These are phyloP conservation scores for Ephemerocybe angulata DNA, from an alignment of 768 basidiomycete genomes.

Conservation along the genomic window DNA sequence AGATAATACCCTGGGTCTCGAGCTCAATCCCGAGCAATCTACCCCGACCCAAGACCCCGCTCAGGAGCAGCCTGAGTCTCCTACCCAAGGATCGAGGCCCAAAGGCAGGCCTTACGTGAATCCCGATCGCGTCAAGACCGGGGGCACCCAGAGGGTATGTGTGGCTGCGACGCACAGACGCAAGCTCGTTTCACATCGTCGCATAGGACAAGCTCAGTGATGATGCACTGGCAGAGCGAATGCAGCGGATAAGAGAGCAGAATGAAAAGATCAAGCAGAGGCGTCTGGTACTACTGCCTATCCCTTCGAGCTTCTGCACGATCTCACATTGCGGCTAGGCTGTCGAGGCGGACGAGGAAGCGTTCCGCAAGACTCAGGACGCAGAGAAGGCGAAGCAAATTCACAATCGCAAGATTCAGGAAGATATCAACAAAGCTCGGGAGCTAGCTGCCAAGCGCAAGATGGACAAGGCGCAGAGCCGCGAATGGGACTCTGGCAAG, in stretches of 20 bases:
- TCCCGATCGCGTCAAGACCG: slow-evolving; percentile 80
- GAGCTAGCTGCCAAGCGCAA: slow-evolving; percentile 79
- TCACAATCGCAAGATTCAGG: slow-evolving; percentile 62
- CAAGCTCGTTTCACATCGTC: neutral
- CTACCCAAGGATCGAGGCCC: slow-evolving; percentile 17
- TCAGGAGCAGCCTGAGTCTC: slow-evolving; percentile 15
- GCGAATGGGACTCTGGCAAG: slow-evolving; percentile 87
- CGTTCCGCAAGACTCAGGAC: slow-evolving; percentile 69
- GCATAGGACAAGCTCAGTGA: slow-evolving; percentile 64
- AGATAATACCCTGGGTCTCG: slow-evolving; percentile 68
- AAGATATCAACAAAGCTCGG: slow-evolving; percentile 62
- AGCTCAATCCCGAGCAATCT: slow-evolving; percentile 37
- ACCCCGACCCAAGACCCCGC: slow-evolving; percentile 13
- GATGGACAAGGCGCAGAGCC: slow-evolving; percentile 71
- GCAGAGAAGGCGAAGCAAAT: slow-evolving; percentile 56
- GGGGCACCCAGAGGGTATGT: slow-evolving; percentile 67
- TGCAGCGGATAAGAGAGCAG: slow-evolving; percentile 66
- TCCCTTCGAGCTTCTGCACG: neutral
- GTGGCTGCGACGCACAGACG: neutral
- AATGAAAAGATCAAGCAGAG: slow-evolving; percentile 77
- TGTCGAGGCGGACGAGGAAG: slow-evolving; percentile 77
- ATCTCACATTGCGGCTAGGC: slow-evolving; percentile 41
- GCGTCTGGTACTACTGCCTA: slow-evolving; percentile 42
- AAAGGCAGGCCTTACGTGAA: slow-evolving; percentile 71
- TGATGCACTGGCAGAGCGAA: slow-evolving; percentile 64